These are phyloP conservation scores for Fusarium humuli DNA, from an alignment of 2,329 filamentous ascomycete genomes.

Conservation along the genomic window DNA sequence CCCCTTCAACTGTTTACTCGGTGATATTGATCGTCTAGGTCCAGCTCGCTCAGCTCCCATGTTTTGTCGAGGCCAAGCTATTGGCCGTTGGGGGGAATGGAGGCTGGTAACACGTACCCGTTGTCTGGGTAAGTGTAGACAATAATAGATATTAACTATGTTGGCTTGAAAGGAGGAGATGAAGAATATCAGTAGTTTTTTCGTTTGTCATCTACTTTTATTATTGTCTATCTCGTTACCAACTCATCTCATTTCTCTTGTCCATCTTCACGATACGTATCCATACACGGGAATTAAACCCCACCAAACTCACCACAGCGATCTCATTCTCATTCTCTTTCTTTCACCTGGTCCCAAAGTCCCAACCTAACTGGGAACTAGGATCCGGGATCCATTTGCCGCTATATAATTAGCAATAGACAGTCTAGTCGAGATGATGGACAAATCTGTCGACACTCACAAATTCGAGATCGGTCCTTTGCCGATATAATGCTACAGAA, in stretches of 20 bases:
- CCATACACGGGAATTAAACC: conserved; percentile 37
- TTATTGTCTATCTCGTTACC: conserved; percentile 28
- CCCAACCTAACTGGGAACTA: conserved; percentile 33
- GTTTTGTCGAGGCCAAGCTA: conserved; percentile 20
- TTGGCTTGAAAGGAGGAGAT: conserved; percentile 18
- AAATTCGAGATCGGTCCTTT: conserved; percentile 31
- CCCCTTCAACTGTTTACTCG: conserved; percentile 17
- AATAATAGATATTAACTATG: neutral
- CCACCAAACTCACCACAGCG: conserved; percentile 38
- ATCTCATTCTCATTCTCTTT: conserved; percentile 29
- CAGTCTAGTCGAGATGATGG: conserved; percentile 4
- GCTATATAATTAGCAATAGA: conserved; percentile 26
- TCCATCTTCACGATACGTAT: conserved; percentile 6
- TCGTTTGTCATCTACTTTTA: conserved; percentile 24
- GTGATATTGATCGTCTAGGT: conserved; percentile 21
- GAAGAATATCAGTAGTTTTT: conserved; percentile 23
- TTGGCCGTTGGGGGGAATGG: conserved; percentile 34
- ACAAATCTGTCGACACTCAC: neutral
- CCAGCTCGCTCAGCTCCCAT: conserved; percentile 26
- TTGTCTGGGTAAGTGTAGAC: conserved; percentile 5
- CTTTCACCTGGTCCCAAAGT: conserved; percentile 37
- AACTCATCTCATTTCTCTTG: conserved; percentile 43
- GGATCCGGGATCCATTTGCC: conserved; percentile 33
- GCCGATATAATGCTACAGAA: conserved; percentile 14
- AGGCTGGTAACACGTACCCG: conserved; percentile 19